Base-by-base conservation (phyloP, 257 asterid genomes). In the Salvia hispanica region DNA sequence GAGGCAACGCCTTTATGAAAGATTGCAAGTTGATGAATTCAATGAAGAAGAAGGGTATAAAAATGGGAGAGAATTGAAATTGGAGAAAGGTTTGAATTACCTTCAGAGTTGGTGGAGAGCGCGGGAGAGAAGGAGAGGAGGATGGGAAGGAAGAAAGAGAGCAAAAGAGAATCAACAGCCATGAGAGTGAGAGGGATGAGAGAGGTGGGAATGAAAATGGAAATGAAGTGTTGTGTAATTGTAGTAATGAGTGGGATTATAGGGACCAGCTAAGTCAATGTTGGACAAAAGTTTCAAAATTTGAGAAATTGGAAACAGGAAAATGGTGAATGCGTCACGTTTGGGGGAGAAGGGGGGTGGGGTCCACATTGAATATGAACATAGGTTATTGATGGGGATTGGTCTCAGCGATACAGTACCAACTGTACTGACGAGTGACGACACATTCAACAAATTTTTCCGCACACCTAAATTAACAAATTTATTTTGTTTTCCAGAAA, bases 21-120 rank as follows among this genome's bases (percentile, higher is more conserved):
- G 31, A 25, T 25, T 25, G 31, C 31, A 25, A 25, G 31, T 25
- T 25, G 31, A 25, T 25, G 31, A 25, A 18, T 18, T 0, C 21
- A 18, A 18, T 18, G 1, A 18, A 18, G 21, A 18, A 18, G 21
- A 18, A 18, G 31, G 31, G 31, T 1, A 25, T 25, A 25, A 25
- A 25, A 25, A 25, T 25, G 31, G n/a, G n/a, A 25, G 31, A 39
- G 48, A 43, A 63, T 7, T 56, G 48, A 25, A 64, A 55, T 13
- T 60, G 4, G 0, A 25, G 31, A 25, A 25, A 25, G 31, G 3
- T 25, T 25, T 25, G 31, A 25, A 25, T 59, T 70, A 83, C 96
- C 98, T 85, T 92, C 95, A 71, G 87, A 71, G 53, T 89, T 92
- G 25, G 95, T 78, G 61, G 90, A 85, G 79, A 75, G 48, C 18